Evolutionary conservation across 148 eudicot species (phyloP), one percentile per base, ranked within the genome.

Genomic region (Limonium bicolor): DNA sequence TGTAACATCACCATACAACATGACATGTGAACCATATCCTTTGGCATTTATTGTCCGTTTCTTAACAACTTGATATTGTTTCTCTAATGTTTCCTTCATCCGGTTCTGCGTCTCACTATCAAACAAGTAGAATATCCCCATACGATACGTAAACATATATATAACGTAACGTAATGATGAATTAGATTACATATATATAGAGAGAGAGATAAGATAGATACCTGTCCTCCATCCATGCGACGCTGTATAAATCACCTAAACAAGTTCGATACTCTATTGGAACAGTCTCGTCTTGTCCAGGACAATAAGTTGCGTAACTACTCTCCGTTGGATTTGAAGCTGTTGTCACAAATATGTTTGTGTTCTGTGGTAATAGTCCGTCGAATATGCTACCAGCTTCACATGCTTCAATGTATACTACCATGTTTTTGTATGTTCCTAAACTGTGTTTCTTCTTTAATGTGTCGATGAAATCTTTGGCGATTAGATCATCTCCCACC

Each of bases 361-460:
- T 20, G 39, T 69, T 71, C 38, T 62, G 48, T 0, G 94, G 86
- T 46, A 82, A 59, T 21, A 87, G 61, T 28, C 96, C 96, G n/a
- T 79, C 90, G 50, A 82, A 76, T 1, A 87, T 66, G 49, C 96
- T 87, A 38, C 94, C 96, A 20, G 94, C 55, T 53, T 87, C 96
- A 55, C 94, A 87, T 16, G 96, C 82, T 68, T 87, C 96, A 5
- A 87, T 46, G 49, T 88, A 82, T 14, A 26, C 8, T 47, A 64
- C 70, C 70, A 65, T 59, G 19, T 36, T 48, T 41, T 65, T 53
- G 60, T 59, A 65, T 4, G 60, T 10, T 13, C 46, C 46, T 6
- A 48, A 35, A 8, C 45, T 60, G 28, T 65, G 65, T 27, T 41
- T 41, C 45, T 41, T 41, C 45, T 21, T 41, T 17, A 41, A 11